A percentile compares a stretch with the other conserved stretches of the same genome.
Conservation (phyloP, 805 yeast genomes). For the Candida nitratophila region DNA sequence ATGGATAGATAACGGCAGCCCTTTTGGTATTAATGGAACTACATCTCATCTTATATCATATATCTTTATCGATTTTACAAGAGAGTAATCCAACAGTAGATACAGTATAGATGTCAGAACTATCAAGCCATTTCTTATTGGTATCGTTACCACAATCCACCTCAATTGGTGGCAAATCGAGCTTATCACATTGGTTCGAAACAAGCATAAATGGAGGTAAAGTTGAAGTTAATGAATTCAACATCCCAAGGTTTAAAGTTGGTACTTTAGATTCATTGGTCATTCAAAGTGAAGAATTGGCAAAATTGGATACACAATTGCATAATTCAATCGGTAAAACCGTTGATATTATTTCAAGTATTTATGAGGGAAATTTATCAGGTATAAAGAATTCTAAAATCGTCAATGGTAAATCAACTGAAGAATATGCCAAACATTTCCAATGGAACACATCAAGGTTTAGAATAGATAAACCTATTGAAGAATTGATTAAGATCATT, state of each 20-base stretch:
- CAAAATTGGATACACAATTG: conserved; percentile 76
- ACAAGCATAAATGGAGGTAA: conserved; percentile 48
- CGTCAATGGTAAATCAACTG: conserved; percentile 41
- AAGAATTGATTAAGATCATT: conserved; percentile 62
- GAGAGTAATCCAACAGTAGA: no score
- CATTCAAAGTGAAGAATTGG: conserved; percentile 82
- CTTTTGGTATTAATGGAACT: no score
- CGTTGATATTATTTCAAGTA: conserved; percentile 58
- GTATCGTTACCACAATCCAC: conserved; percentile 23
- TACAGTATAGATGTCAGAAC: conserved; percentile 15
- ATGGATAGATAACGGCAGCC: background rate
- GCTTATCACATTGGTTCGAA: conserved; percentile 43
- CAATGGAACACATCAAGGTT: conserved; percentile 86
- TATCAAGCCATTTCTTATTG: conserved; percentile 19
- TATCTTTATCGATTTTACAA: no score
- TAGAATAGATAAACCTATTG: conserved; percentile 76
- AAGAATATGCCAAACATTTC: conserved; percentile 65
- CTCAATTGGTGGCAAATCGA: conserved; percentile 23
- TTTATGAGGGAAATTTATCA: conserved; percentile 29
- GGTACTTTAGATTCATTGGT: conserved; percentile 92
- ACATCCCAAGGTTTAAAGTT: conserved; percentile 81
- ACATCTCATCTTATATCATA: background rate
- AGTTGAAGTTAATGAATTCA: conserved; percentile 48
- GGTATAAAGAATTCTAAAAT: conserved; percentile 20
- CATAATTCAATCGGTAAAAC: conserved; percentile 63